Percentiles rank a stretch among this genome's conserved stretches.
phyloP scores from a whole-genome alignment of 345 rosid species.

The Eutrema yunnanense region DNA sequence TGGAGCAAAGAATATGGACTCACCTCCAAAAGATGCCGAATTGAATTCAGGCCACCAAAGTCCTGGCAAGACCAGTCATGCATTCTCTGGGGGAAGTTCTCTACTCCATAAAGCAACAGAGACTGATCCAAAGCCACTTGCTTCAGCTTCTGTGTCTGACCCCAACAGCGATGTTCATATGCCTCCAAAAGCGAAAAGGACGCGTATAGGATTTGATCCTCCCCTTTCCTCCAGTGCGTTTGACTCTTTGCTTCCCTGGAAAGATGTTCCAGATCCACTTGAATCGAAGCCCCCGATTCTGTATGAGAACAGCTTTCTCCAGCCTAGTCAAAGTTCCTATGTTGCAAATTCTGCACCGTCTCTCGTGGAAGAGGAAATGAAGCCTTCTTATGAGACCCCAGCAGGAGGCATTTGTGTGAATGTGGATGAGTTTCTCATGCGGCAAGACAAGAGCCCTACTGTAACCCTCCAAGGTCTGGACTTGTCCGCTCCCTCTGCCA shows the following conservation, averaged over 20 bases:
- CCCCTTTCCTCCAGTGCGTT: conserved; percentile 37
- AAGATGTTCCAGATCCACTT: conserved; percentile 43
- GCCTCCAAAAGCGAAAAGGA: conserved; percentile 33
- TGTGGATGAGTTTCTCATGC: conserved; percentile 23
- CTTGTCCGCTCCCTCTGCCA: conserved; percentile 30
- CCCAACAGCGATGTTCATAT: conserved; percentile 30
- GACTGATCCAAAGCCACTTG: conserved; percentile 35
- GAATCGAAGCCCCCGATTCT: conserved; percentile 40
- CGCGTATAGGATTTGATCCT: conserved; percentile 38
- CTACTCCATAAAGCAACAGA: conserved; percentile 41
- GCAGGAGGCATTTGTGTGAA: conserved; percentile 27
- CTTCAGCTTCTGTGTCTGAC: conserved; percentile 38
- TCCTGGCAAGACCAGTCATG: conserved; percentile 32
- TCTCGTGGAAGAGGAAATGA: conserved; percentile 28
- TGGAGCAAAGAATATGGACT: conserved; percentile 57
- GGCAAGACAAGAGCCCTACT: conserved; percentile 29
- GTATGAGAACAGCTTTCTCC: conserved; percentile 42
- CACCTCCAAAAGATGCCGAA: conserved; percentile 40
- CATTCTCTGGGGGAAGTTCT: conserved; percentile 36
- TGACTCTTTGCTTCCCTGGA: conserved; percentile 48
- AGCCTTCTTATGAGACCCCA: conserved; percentile 36
- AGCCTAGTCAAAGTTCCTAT: conserved; percentile 24
- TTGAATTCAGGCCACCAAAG: conserved; percentile 37
- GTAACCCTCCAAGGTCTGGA: conserved; percentile 13
- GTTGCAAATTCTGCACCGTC: conserved; percentile 22